Evolutionary conservation across 129 eudicot species (phyloP).

Genomic region (Daucus carota): DNA sequence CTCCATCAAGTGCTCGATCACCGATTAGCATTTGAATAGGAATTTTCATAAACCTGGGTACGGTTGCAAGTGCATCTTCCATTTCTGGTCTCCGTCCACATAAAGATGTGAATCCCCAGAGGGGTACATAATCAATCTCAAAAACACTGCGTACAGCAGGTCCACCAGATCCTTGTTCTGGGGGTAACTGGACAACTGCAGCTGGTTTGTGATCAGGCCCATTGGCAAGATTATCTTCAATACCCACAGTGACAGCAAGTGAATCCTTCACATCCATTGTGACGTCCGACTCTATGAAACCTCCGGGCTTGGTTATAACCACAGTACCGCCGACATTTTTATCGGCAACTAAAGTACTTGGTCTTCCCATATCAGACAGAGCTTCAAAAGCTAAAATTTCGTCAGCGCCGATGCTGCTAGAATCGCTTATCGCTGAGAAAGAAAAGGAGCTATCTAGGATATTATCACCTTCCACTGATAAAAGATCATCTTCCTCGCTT

Average conservation of each 20-base stretch:
- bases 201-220: constrained; percentile 22
- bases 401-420: constrained; percentile 68
- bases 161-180: constrained; percentile 31
- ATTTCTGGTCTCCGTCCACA: constrained; percentile 76
- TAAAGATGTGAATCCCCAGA: constrained; percentile 68
- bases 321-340: constrained; percentile 23
- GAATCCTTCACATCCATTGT: constrained; percentile 11
- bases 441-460: constrained; percentile 49
- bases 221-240: constrained; percentile 21
- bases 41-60: constrained; percentile 62
- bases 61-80: constrained; percentile 71
- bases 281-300: background rate
- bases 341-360: constrained; percentile 30
- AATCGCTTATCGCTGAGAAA: constrained; percentile 64
- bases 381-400: constrained; percentile 47
- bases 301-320: constrained; percentile 23
- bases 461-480: constrained; percentile 61
- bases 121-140: constrained; percentile 64
- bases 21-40: constrained; percentile 60
- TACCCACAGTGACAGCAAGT: constrained; percentile 17
- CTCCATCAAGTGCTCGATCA: constrained; percentile 35
- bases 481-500: constrained; percentile 52
- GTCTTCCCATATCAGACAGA: constrained; percentile 31
- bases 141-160: constrained; percentile 51
- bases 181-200: constrained; percentile 21